A percentile compares a stretch with the other conserved stretches of the same genome.
These are phyloP conservation scores for Nannochloropsis granulata DNA, from an alignment of 108 stramenopile genomes.

Conservation along the genomic window DNA sequence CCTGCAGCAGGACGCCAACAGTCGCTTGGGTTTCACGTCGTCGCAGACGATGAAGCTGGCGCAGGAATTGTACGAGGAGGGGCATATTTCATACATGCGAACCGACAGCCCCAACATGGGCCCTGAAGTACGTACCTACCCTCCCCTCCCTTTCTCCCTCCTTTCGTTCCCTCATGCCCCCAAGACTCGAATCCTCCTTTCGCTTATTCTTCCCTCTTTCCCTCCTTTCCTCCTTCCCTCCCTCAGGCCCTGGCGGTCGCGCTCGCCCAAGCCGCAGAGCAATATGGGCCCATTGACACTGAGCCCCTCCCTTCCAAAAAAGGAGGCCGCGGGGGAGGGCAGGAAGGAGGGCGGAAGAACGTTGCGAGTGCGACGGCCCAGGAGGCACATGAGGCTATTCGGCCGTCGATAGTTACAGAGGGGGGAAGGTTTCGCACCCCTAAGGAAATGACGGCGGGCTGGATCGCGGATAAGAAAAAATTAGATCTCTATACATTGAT, in stretches of 20 bases:
- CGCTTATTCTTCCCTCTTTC: not conserved
- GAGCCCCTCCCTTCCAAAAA: constrained; percentile 1
- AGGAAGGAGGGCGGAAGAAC: not conserved
- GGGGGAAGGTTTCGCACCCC: constrained; percentile 29
- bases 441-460: not conserved
- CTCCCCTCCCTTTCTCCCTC: not conserved
- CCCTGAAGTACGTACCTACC: constrained; percentile 26
- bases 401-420: constrained; percentile 45
- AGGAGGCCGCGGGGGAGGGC: not conserved
- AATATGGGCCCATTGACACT: not conserved
- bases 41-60: constrained; percentile 51
- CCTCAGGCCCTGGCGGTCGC: constrained; percentile 14
- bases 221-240: not conserved
- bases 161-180: not conserved
- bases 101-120: constrained; percentile 57
- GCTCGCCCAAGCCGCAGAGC: constrained; percentile 27
- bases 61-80: constrained; percentile 57
- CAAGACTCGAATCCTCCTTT: not conserved
- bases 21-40: constrained; percentile 45
- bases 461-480: constrained; percentile 17
- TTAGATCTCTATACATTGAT: constrained; percentile 45
- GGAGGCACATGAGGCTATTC: constrained; percentile 70
- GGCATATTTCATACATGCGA: constrained; percentile 64
- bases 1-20: constrained; percentile 53
- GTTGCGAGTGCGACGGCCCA: constrained; percentile 42